A percentile compares a stretch with the other conserved stretches of the same genome.
phyloP scores from a whole-genome alignment of 352 stramenopile genomes.

The Phytophthora uliginosa region DNA sequence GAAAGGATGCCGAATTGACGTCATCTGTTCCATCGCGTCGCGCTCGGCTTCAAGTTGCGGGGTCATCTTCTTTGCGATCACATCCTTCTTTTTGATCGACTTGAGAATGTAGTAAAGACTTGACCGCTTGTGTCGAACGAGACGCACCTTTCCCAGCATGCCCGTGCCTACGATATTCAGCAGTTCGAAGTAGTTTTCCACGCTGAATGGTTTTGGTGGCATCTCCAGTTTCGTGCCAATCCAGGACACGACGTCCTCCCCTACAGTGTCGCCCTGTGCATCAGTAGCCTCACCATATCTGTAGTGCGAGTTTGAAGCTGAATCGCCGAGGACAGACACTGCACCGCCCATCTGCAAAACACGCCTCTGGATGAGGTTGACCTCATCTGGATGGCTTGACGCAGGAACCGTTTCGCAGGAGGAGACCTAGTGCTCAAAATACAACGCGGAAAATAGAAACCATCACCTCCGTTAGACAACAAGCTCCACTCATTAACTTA shows the following conservation, averaged over 20 bases:
- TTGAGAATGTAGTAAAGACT: conserved; percentile 80
- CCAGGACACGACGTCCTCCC: conserved; percentile 36
- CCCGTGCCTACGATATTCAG: conserved; percentile 72
- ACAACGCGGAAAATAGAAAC: conserved; percentile 25
- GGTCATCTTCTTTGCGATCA: conserved; percentile 68
- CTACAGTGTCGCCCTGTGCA: conserved; percentile 6
- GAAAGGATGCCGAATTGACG: conserved; percentile 56
- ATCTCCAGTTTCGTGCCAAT: conserved; percentile 64
- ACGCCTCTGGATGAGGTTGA: conserved; percentile 9
- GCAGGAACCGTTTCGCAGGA: conserved; percentile 18
- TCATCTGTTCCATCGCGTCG: conserved; percentile 54
- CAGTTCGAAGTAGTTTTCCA: conserved; percentile 70
- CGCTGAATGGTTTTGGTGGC: conserved; percentile 60
- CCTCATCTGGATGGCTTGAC: conserved; percentile 21
- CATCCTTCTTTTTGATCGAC: conserved; percentile 75
- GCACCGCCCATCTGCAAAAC: conserved; percentile 31
- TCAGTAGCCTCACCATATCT: conserved; percentile 29
- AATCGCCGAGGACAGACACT: conserved; percentile 33
- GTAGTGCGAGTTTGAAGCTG: conserved; percentile 19
- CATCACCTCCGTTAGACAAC: conserved; percentile 20
- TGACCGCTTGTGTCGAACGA: conserved; percentile 69
- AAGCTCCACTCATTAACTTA: conserved; percentile 21
- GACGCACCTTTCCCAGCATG: conserved; percentile 76
- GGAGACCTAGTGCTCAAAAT: conserved; percentile 14
- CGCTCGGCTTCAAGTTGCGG: conserved; percentile 66